Percentiles rank a stretch among this genome's conserved stretches.
phyloP scores from a whole-genome alignment of 2,329 filamentous ascomycete species.

The Fusarium proliferatum region DNA sequence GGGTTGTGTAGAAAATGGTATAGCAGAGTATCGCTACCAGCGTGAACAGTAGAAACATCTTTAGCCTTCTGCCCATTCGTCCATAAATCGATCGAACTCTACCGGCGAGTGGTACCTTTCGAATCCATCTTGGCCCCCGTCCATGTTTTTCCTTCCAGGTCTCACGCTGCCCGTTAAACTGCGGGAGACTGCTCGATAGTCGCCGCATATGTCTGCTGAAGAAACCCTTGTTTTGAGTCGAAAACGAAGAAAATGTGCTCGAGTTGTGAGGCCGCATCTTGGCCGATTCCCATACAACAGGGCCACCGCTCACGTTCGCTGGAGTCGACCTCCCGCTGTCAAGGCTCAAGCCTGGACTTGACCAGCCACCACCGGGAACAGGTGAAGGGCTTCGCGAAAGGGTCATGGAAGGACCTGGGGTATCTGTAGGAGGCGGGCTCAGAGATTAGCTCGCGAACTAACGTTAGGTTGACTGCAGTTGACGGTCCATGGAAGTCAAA shows the following conservation, averaged over 20 bases:
- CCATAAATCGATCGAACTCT: conserved; percentile 59
- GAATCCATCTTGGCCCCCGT: conserved; percentile 66
- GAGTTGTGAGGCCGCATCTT: conserved; percentile 80
- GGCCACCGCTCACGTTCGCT: conserved; percentile 64
- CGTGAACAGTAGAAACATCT: conserved; percentile 69
- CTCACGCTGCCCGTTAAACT: conserved; percentile 71
- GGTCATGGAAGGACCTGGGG: conserved; percentile 75
- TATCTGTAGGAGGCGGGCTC: conserved; percentile 55
- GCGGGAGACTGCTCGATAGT: conserved; percentile 82
- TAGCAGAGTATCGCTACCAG: conserved; percentile 75
- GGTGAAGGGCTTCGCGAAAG: conserved; percentile 90
- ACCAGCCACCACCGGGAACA: conserved; percentile 86
- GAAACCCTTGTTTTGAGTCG: conserved; percentile 85
- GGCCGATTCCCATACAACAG: conserved; percentile 84
- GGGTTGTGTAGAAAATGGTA: conserved; percentile 76
- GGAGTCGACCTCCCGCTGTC: conserved; percentile 79
- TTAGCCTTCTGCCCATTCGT: conserved; percentile 72
- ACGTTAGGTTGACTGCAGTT: conserved; percentile 12
- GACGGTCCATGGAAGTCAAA: conserved; percentile 22
- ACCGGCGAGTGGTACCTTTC: conserved; percentile 59
- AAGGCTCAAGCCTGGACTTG: conserved; percentile 81
- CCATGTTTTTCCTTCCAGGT: conserved; percentile 82
- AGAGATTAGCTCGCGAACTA: conserved; percentile 43
- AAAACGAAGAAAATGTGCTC: conserved; percentile 81
- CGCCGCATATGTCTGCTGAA: conserved; percentile 86